phyloP scores from a whole-genome alignment of 768 basidiomycete species.

The Tulasnella sp. region DNA sequence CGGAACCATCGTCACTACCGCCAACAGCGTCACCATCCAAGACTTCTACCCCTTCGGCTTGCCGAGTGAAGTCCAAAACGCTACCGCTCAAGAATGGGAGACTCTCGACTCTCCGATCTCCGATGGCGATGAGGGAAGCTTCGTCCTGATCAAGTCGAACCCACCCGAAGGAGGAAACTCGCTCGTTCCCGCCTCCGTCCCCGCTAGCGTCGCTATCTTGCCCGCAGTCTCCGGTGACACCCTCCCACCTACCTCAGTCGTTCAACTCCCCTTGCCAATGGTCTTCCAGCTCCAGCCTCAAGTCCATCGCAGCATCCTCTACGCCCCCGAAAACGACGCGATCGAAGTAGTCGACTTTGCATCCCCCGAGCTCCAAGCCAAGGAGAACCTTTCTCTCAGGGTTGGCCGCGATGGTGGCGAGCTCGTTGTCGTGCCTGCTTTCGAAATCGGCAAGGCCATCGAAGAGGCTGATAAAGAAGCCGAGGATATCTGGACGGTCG shows the following conservation, averaged over 20 bases:
- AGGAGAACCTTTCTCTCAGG: not conserved
- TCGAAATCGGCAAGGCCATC: not conserved
- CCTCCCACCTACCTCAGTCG: not conserved
- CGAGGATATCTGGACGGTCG: slow-evolving; percentile 14
- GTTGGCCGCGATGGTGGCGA: slow-evolving; percentile 20
- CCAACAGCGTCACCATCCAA: not conserved
- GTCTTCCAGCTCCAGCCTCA: slow-evolving; percentile 12
- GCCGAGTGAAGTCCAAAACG: not conserved
- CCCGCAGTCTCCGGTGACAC: not conserved
- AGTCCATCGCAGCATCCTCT: not conserved
- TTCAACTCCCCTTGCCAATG: not conserved
- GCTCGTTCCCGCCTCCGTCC: not conserved
- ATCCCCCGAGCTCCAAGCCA: slow-evolving; percentile 6
- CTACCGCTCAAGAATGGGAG: slow-evolving; percentile 11
- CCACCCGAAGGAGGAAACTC: not conserved
- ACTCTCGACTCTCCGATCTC: not conserved
- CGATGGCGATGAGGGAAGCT: not conserved
- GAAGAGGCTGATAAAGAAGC: slow-evolving; percentile 1
- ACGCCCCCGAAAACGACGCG: slow-evolving; percentile 4
- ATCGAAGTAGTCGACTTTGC: not conserved
- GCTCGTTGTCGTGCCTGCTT: not conserved
- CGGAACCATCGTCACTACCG: slow-evolving; percentile 7
- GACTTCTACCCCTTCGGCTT: slow-evolving; percentile 12
- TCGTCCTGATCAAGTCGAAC: slow-evolving; percentile 5
- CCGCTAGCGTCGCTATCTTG: slow-evolving; percentile 5